These are phyloP conservation scores for Poa annua DNA, from an alignment of 176 grass and related monocot species.

Conservation along the genomic window DNA sequence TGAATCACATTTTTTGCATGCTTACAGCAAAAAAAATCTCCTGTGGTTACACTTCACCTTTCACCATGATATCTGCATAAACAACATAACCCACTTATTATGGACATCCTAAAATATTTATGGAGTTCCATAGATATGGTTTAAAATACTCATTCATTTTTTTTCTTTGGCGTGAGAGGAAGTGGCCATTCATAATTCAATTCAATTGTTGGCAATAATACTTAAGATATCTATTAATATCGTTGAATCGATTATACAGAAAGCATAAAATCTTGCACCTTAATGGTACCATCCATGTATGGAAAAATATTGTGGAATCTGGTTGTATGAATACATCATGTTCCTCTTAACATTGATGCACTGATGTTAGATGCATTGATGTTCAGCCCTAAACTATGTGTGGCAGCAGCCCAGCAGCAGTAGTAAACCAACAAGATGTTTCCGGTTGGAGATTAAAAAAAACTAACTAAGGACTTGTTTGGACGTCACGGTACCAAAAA, in stretches of 20 bases:
- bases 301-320: conserved; percentile 1
- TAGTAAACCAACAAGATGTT: conserved; percentile 9
- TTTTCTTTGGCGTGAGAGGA: background rate
- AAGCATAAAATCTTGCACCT: conserved; percentile 9
- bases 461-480: background rate
- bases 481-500: no score
- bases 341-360: conserved; percentile 7
- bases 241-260: background rate
- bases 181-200: conserved; percentile 1
- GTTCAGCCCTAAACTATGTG: conserved; percentile 14
- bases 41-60: background rate
- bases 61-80: conserved; percentile 27
- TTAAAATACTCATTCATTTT: background rate
- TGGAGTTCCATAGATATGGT: background rate
- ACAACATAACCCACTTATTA: background rate
- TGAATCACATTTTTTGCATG: background rate
- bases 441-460: background rate
- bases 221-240: background rate
- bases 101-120: background rate
- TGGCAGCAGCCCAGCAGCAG: background rate
- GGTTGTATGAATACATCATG: background rate
- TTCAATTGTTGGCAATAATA: conserved; percentile 1
- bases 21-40: conserved; percentile 14
- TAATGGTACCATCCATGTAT: conserved; percentile 17
- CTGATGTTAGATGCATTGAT: conserved; percentile 11